Evolutionary conservation across 495 filamentous ascomycete genomes (phyloP).

Genomic region (Lichina pygmaea): DNA sequence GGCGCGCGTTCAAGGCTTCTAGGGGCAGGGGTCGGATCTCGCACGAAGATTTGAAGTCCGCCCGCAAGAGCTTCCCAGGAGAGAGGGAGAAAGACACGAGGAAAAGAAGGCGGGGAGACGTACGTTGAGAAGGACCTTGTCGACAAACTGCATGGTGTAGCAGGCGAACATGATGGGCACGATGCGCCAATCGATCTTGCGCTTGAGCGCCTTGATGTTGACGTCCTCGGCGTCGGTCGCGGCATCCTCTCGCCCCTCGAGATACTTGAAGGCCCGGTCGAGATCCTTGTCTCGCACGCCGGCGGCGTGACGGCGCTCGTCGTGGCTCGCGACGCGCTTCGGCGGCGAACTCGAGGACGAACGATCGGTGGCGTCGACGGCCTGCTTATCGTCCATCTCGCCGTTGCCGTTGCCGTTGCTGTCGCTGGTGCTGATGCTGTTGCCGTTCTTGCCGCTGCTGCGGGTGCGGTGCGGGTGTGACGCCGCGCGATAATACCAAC

Average conservation of each 20-base stretch:
- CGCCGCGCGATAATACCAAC: too few relatives aligned
- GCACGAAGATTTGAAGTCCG: not conserved
- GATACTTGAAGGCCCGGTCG: slow-evolving; percentile 15
- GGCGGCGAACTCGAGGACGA: not conserved
- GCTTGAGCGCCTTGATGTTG: slow-evolving; percentile 14
- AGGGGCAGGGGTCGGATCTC: too few relatives aligned
- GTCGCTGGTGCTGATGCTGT: not conserved
- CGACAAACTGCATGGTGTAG: slow-evolving; percentile 38
- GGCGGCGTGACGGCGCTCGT: not conserved
- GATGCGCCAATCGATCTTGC: slow-evolving; percentile 26
- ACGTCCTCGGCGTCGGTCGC: not conserved
- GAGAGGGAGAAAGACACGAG: too few relatives aligned
- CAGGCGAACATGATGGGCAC: slow-evolving; percentile 30
- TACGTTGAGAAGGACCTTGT: slow-evolving; percentile 37
- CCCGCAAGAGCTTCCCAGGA: not conserved
- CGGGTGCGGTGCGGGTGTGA: too few relatives aligned
- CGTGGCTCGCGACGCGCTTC: not conserved
- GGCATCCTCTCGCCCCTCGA: slow-evolving; percentile 7
- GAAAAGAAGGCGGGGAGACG: slow-evolving; percentile 3
- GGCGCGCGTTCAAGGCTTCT: not conserved
- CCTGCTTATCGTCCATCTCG: not conserved
- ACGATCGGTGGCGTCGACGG: not conserved
- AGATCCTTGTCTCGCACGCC: not conserved
- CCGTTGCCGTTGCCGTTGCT: not conserved
- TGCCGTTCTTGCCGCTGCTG: too few relatives aligned